phyloP scores from a whole-genome alignment of 768 basidiomycete species.

The Boletus reticuloceps region DNA sequence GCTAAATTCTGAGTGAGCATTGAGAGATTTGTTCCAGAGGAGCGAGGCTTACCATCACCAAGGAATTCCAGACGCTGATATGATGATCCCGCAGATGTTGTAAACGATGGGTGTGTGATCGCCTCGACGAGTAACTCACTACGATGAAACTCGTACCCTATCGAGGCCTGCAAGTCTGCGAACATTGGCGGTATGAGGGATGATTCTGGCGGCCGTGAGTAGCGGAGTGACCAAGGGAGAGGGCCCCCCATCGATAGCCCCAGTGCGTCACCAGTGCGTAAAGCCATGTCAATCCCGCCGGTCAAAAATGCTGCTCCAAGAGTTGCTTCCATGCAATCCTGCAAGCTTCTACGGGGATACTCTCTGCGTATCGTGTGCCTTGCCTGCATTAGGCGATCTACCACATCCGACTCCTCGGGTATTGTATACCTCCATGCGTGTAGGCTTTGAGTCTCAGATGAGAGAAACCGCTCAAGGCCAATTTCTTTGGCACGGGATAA shows the following conservation, averaged over 20 bases:
- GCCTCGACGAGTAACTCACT: constrained; percentile 71
- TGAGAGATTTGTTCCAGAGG: not conserved
- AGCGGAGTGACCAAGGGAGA: constrained; percentile 65
- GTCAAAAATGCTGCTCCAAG: constrained; percentile 73
- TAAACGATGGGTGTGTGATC: constrained; percentile 82
- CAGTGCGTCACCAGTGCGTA: constrained; percentile 61
- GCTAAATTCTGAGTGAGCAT: constrained; percentile 40
- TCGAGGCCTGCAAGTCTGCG: constrained; percentile 49
- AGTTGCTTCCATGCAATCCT: constrained; percentile 87
- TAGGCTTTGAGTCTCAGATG: constrained; percentile 52
- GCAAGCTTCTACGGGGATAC: constrained; percentile 68
- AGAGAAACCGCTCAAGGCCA: constrained; percentile 62
- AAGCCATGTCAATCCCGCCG: constrained; percentile 69
- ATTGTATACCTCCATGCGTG: constrained; percentile 58
- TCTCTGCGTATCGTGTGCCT: constrained; percentile 38
- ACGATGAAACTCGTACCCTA: constrained; percentile 70
- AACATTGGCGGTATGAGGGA: constrained; percentile 48
- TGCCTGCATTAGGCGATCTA: constrained; percentile 26
- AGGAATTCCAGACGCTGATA: constrained; percentile 89
- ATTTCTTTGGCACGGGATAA: constrained; percentile 63
- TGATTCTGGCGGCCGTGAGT: constrained; percentile 32
- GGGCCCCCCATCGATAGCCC: constrained; percentile 73
- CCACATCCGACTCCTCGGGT: constrained; percentile 36
- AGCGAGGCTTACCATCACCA: constrained; percentile 70
- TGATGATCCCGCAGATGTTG: constrained; percentile 49